Evolutionary conservation across 176 grass and related monocot genomes (phyloP), one percentile per base, ranked within the genome.

Genomic region (Lolium perenne): DNA sequence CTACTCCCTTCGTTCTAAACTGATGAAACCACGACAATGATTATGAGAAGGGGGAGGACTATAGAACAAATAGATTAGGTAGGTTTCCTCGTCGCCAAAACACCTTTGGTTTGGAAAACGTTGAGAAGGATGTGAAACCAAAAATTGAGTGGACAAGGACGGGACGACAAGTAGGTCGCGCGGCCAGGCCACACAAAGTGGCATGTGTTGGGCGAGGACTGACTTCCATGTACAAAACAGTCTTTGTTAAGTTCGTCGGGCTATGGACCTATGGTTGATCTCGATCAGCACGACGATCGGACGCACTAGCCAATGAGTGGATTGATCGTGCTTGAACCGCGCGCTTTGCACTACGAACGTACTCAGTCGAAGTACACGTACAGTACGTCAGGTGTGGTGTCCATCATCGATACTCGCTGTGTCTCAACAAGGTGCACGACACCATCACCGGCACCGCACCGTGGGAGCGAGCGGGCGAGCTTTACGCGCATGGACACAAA

Each of bases 401-500:
- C 56, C 20, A 7, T 57, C 55, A 10, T 1, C 0, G 32, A 22
- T 22, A 1, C 53, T 40, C 20, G 51, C 18, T 1, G 46, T 25
- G 3, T 45, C 59, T 25, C 2, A 14, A 21, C 2, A 14, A 21
- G 22, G 63, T n/a, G 58, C 23, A 29, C 14, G 47, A 7, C 58
- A 29, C n/a, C 77, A 10, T 62, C 20, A 25, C 10, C 61, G 26
- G 16, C 7, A 9, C 71, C 7, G 13, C 72, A 35, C 4, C 5
- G 51, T 25, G 8, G 15, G 13, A 68, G 6, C 17, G 13, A 3
- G 51, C 50, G 76, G 32, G 32, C 32, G 32, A 63, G 85, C 85
- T 86, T 80, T 86, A 41, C 22, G 23, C 43, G 56, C 77, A 17
- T 87, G 41, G 41, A 45, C 41, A 8, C 41, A 45, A 5, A 35